phyloP scores from a whole-genome alignment of 1,139 yeast genomes.

The Diutina neorugosa region DNA sequence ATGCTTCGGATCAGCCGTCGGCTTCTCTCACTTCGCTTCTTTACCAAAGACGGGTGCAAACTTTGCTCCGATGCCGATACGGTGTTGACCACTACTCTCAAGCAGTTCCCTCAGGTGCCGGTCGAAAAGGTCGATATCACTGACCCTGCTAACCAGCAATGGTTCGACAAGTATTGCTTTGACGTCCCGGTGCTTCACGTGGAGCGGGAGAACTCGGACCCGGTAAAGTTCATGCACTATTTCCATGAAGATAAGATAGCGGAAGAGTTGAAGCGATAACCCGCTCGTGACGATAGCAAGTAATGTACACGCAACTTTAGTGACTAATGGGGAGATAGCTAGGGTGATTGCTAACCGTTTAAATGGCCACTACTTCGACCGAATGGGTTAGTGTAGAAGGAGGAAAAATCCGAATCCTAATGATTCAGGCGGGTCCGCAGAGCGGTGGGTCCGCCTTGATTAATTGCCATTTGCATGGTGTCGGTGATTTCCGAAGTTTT shows the following conservation, averaged over 20 bases:
- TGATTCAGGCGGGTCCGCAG: too few relatives aligned
- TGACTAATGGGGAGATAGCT: neutral
- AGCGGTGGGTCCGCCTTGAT: too few relatives aligned
- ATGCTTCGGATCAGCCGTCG: neutral
- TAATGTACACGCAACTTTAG: neutral
- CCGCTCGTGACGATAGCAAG: neutral
- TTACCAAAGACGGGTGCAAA: slow-evolving; percentile 71
- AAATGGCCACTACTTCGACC: too few relatives aligned
- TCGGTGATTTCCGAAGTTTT: neutral
- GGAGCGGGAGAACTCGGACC: slow-evolving; percentile 34
- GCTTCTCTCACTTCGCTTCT: slow-evolving; percentile 30
- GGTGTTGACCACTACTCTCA: slow-evolving; percentile 32
- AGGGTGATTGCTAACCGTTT: too few relatives aligned
- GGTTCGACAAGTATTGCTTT: slow-evolving; percentile 78
- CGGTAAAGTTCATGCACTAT: slow-evolving; percentile 68
- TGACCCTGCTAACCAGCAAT: slow-evolving; percentile 49
- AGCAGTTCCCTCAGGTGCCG: slow-evolving; percentile 17
- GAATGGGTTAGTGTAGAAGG: too few relatives aligned
- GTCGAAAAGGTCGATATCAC: slow-evolving; percentile 54
- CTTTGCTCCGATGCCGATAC: slow-evolving; percentile 63
- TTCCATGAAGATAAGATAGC: slow-evolving; percentile 46
- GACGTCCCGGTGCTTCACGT: slow-evolving; percentile 87
- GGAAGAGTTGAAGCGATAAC: slow-evolving; percentile 23
- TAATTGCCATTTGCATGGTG: neutral
- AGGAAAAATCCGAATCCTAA: too few relatives aligned